phyloP scores from a whole-genome alignment of 768 basidiomycete species.

The Macrocybe gigantea region DNA sequence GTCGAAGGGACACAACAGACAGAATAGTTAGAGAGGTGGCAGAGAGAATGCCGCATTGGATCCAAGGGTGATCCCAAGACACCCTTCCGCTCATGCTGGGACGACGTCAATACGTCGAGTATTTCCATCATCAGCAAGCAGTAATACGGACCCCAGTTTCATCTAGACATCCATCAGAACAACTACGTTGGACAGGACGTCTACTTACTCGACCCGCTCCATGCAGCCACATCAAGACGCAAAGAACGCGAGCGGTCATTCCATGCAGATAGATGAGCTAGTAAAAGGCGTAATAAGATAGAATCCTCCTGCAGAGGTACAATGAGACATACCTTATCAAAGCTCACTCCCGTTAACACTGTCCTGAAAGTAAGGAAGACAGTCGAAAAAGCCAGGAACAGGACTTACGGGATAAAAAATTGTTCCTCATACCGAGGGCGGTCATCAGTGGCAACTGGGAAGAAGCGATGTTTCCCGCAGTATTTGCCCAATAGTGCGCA shows the following conservation, averaged over 20 bases:
- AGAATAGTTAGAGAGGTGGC: constrained; percentile 35
- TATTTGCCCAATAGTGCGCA: constrained; percentile 34
- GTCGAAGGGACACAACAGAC: constrained; percentile 40
- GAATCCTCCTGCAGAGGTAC: background rate
- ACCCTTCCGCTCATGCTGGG: constrained; percentile 10
- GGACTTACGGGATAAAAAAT: constrained; percentile 32
- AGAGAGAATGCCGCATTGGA: constrained; percentile 32
- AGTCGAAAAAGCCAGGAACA: background rate
- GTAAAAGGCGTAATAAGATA: background rate
- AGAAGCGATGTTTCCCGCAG: constrained; percentile 36
- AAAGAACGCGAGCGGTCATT: constrained; percentile 4
- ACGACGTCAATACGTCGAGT: background rate
- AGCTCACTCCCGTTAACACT: constrained; percentile 2
- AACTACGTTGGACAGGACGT: background rate
- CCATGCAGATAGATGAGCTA: constrained; percentile 5
- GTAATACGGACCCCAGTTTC: constrained; percentile 10
- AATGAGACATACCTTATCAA: background rate
- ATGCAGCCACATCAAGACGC: constrained; percentile 1
- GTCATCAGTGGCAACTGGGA: constrained; percentile 50
- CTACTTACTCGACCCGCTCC: constrained; percentile 31
- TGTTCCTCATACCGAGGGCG: constrained; percentile 54
- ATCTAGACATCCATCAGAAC: constrained; percentile 6
- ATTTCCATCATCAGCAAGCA: too few species aligned
- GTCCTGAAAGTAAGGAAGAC: background rate
- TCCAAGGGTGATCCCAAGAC: constrained; percentile 17